Conservation (phyloP, 345 rosid genomes). For the Brassica incana region DNA sequence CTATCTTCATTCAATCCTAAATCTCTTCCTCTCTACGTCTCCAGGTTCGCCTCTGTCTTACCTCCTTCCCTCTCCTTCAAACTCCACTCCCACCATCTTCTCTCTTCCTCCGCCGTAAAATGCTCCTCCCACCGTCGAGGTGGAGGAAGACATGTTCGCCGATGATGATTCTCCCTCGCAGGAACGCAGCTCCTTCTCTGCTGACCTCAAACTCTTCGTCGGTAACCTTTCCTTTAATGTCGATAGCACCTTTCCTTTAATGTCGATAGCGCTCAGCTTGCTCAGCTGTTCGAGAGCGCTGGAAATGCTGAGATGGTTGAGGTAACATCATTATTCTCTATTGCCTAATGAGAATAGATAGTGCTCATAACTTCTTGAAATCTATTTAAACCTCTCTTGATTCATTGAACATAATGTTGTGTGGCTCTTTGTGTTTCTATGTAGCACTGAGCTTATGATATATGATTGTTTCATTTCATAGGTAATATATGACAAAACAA, state of each 20-base stretch:
- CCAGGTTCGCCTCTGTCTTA: constrained; percentile 39
- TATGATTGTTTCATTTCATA: too few species aligned
- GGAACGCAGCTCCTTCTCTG: constrained; percentile 51
- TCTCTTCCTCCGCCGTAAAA: constrained; percentile 34
- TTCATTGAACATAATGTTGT: too few species aligned
- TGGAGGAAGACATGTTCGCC: constrained; percentile 52
- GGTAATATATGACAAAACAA: too few species aligned
- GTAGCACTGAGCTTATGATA: too few species aligned
- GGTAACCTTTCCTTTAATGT: constrained; percentile 90
- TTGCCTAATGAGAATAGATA: too few species aligned
- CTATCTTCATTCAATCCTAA: constrained; percentile 59
- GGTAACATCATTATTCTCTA: constrained; percentile 40
- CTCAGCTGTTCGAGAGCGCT: constrained; percentile 69
- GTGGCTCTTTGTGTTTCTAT: constrained; percentile 9
- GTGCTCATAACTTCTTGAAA: not conserved
- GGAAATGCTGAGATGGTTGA: constrained; percentile 97
- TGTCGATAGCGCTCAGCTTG: constrained; percentile 91
- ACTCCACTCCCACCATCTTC: constrained; percentile 34
- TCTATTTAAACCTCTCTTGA: too few species aligned
- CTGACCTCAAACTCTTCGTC: constrained; percentile 83
- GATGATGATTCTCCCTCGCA: constrained; percentile 36
- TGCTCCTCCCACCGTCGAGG: constrained; percentile 38
- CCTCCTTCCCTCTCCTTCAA: constrained; percentile 45
- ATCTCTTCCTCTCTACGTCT: constrained; percentile 42
- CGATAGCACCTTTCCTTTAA: constrained; percentile 84